Evolutionary conservation across 1,139 yeast genomes (phyloP).

Genomic region (Blastobotrys aristatus): DNA sequence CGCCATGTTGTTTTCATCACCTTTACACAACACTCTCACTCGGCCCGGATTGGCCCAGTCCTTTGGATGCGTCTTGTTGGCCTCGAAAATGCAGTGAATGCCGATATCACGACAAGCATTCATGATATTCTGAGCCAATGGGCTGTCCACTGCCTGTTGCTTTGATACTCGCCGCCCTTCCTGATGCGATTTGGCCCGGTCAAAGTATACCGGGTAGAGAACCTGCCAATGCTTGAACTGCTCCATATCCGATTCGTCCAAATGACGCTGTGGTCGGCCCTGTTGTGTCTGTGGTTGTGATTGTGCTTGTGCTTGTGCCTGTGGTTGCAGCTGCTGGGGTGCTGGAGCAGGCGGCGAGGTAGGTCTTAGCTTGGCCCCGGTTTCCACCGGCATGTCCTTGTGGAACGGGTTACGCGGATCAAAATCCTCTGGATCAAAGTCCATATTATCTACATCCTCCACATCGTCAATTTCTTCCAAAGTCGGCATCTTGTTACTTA

Average conservation of each 20-base stretch:
- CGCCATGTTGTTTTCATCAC: slow-evolving; percentile 30
- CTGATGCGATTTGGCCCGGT: slow-evolving; percentile 63
- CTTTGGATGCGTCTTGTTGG: slow-evolving; percentile 89
- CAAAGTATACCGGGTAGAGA: slow-evolving; percentile 90
- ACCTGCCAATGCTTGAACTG: slow-evolving; percentile 65
- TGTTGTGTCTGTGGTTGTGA: slow-evolving; percentile 3
- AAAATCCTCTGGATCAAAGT: slow-evolving; percentile 87
- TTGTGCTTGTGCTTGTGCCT: neutral
- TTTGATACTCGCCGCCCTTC: slow-evolving; percentile 79
- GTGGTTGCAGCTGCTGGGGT: neutral
- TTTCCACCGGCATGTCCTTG: slow-evolving; percentile 22
- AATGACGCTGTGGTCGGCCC: neutral
- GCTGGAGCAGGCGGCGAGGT: slow-evolving; percentile 5
- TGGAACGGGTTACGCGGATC: slow-evolving; percentile 53
- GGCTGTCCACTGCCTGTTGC: slow-evolving; percentile 71
- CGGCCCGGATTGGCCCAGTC: slow-evolving; percentile 98
- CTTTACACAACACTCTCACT: slow-evolving; percentile 65
- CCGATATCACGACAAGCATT: slow-evolving; percentile 52
- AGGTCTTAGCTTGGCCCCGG: slow-evolving; percentile 20
- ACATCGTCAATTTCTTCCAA: slow-evolving; percentile 78
- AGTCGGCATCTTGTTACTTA: slow-evolving; percentile 50
- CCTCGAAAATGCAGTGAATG: slow-evolving; percentile 39
- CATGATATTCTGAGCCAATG: slow-evolving; percentile 75
- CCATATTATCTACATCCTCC: slow-evolving; percentile 86
- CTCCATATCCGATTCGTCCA: slow-evolving; percentile 45